Evolutionary conservation across 495 filamentous ascomycete species (phyloP).

Genomic region (Haplographium delicatum): DNA sequence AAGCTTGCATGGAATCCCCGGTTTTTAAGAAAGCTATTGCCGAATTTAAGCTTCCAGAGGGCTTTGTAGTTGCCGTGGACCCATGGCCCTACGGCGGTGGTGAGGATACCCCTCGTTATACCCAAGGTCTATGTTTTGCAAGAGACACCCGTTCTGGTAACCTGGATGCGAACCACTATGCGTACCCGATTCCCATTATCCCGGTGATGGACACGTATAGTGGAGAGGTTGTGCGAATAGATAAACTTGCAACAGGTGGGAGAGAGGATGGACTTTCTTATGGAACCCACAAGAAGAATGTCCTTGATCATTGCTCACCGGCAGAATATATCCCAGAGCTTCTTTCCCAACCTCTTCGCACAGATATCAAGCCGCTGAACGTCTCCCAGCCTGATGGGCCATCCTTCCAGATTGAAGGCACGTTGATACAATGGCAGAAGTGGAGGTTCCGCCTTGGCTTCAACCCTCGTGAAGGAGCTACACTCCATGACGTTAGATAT

Average conservation of each 20-base stretch:
- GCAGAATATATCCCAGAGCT: conserved; percentile 63
- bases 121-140: conserved; percentile 44
- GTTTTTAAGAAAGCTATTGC: conserved; percentile 58
- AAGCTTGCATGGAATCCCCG: conserved; percentile 53
- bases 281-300: conserved; percentile 43
- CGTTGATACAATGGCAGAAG: conserved; percentile 60
- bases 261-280: conserved; percentile 41
- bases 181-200: conserved; percentile 69
- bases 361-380: conserved; percentile 67
- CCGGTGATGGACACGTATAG: conserved; percentile 67
- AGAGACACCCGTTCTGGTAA: conserved; percentile 46
- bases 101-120: conserved; percentile 8
- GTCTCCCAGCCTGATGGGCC: conserved; percentile 71
- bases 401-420: conserved; percentile 55
- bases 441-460: conserved; percentile 63
- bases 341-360: conserved; percentile 51
- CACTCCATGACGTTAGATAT: conserved; percentile 60
- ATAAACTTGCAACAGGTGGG: conserved; percentile 55
- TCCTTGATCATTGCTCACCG: conserved; percentile 46
- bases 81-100: conserved; percentile 65
- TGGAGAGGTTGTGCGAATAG: conserved; percentile 55
- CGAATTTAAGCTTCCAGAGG: conserved; percentile 58
- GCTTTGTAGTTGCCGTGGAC: conserved; percentile 52
- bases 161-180: conserved; percentile 69
- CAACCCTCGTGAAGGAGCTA: conserved; percentile 58